Percentiles rank a stretch among this genome's conserved stretches.
Evolutionary conservation across 2,329 filamentous ascomycete genomes (phyloP).

Genomic region (Colletotrichum costaricense): DNA sequence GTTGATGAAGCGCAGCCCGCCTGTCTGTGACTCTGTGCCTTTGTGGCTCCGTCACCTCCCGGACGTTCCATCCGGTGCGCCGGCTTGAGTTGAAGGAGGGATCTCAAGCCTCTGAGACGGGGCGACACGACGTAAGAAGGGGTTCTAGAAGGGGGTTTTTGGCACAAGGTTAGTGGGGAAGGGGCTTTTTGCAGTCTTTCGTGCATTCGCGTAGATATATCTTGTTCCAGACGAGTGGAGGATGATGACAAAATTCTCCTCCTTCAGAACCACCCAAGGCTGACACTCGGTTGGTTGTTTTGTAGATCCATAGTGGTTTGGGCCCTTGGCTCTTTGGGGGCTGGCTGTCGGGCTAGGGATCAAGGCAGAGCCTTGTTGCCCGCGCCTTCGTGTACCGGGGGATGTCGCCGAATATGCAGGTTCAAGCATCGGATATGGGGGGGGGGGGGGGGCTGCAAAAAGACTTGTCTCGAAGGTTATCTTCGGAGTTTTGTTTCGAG

Average conservation of each 20-base stretch:
- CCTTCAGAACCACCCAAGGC: conserved; percentile 11
- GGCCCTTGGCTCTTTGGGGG: neutral
- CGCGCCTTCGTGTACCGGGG: neutral
- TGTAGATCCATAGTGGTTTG: conserved; percentile 8
- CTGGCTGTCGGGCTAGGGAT: neutral
- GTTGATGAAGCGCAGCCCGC: neutral
- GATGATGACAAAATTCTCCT: conserved; percentile 6
- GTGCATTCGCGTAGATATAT: conserved; percentile 26
- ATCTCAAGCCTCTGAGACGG: conserved; percentile 12
- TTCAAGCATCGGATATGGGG: conserved; percentile 14
- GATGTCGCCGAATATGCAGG: conserved; percentile 18
- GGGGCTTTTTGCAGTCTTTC: conserved; percentile 2
- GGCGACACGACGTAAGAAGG: conserved; percentile 6
- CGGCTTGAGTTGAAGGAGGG: neutral
- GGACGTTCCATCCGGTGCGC: conserved; percentile 14
- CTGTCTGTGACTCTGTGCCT: neutral
- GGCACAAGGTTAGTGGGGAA: conserved; percentile 19
- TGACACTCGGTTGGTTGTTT: neutral
- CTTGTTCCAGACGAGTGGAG: conserved; percentile 26
- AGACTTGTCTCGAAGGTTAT: conserved; percentile 26
- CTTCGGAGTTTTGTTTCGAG: conserved; percentile 29
- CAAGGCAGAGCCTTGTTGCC: neutral
- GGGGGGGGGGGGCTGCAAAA: neutral
- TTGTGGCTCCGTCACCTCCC: neutral
- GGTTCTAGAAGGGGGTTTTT: conserved; percentile 24